A percentile compares a stretch with the other conserved stretches of the same genome.
Evolutionary conservation across 1,284 basidiomycete species (phyloP).

Genomic region (Takashimella tepidaria): DNA sequence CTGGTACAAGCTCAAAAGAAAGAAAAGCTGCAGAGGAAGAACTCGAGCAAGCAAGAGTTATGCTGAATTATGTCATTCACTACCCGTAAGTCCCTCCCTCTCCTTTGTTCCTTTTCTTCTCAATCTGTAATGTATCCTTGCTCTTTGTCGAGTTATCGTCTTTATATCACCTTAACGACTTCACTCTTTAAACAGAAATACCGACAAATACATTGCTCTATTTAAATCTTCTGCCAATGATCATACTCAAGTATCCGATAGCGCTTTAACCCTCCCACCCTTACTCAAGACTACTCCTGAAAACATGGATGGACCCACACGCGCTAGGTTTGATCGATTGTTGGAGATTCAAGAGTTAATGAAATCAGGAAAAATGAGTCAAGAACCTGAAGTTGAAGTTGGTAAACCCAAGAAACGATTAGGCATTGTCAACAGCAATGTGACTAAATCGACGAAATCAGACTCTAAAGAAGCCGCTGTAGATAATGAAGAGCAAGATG

Average conservation of each 20-base stretch:
- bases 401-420: slow-evolving; percentile 4
- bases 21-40: slow-evolving; percentile 51
- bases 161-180: no score
- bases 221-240: slow-evolving; percentile 57
- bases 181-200: slow-evolving; percentile 57
- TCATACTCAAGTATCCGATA: slow-evolving; percentile 3
- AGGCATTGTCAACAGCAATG: slow-evolving; percentile 18
- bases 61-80: slow-evolving; percentile 72
- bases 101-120: background rate
- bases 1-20: slow-evolving; percentile 39
- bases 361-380: slow-evolving; percentile 57
- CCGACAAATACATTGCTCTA: slow-evolving; percentile 76
- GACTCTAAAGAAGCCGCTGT: slow-evolving; percentile 1
- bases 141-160: background rate
- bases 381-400: slow-evolving; percentile 57
- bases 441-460: slow-evolving; percentile 16
- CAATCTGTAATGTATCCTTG: slow-evolving; percentile 1
- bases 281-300: slow-evolving; percentile 47
- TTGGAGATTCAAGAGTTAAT: slow-evolving; percentile 60
- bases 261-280: slow-evolving; percentile 44
- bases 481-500: slow-evolving; percentile 47
- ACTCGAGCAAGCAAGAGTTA: slow-evolving; percentile 60
- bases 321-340: slow-evolving; percentile 60
- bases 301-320: slow-evolving; percentile 46
- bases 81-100: slow-evolving; percentile 51